These are phyloP conservation scores for Fusarium haematococcum DNA, from an alignment of 2,329 filamentous ascomycete genomes.

Conservation along the genomic window DNA sequence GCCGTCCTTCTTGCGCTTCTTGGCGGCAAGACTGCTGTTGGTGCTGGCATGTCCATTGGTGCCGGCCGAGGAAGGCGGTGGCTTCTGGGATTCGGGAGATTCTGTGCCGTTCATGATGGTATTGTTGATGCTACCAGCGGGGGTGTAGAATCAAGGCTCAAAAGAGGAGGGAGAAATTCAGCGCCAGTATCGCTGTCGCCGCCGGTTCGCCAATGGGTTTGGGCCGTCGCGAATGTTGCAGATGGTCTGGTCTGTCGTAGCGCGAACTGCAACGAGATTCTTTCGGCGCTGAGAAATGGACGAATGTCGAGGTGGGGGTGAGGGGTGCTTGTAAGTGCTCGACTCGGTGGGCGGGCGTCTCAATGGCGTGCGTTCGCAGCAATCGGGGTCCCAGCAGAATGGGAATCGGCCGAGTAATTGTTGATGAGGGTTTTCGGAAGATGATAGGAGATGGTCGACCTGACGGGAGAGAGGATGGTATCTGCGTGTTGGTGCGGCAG, in stretches of 20 bases:
- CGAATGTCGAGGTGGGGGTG: conserved; percentile 32
- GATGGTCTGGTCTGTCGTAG: conserved; percentile 11
- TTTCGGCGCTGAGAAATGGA: conserved; percentile 18
- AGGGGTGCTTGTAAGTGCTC: conserved; percentile 41
- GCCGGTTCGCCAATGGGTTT: conserved; percentile 22
- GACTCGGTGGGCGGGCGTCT: conserved; percentile 11
- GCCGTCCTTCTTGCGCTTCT: conserved; percentile 81
- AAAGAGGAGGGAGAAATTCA: background rate
- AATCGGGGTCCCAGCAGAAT: background rate
- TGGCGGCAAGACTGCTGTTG: conserved; percentile 52
- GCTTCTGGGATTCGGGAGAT: conserved; percentile 49
- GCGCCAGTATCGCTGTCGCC: conserved; percentile 6
- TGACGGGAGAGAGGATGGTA: conserved; percentile 8
- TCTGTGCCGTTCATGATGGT: conserved; percentile 44
- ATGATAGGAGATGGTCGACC: background rate
- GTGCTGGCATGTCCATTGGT: conserved; percentile 47
- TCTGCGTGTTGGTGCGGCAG: conserved; percentile 27
- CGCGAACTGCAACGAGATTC: conserved; percentile 24
- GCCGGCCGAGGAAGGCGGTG: conserved; percentile 39
- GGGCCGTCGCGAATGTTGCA: conserved; percentile 22
- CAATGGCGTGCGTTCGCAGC: conserved; percentile 9
- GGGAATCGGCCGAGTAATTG: conserved; percentile 7
- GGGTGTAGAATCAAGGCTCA: conserved; percentile 1
- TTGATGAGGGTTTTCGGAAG: background rate
- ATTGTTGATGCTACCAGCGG: conserved; percentile 14